These are phyloP conservation scores for Pyronema domesticum DNA, from an alignment of 495 filamentous ascomycete genomes.

Conservation along the genomic window DNA sequence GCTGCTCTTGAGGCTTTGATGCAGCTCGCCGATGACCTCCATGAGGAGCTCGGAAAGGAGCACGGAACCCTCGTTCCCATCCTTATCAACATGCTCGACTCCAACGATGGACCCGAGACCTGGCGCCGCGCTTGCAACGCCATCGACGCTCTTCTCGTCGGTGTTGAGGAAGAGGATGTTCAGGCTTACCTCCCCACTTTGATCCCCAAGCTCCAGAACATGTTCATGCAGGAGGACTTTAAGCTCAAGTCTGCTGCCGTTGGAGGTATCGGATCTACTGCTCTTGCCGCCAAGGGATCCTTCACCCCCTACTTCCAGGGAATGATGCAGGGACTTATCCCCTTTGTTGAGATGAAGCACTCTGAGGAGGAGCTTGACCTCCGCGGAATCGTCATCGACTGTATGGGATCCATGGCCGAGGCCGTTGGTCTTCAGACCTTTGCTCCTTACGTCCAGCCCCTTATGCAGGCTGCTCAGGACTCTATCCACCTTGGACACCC, in stretches of 20 bases:
- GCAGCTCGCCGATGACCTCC: constrained; percentile 77
- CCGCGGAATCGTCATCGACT: constrained; percentile 71
- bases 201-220: constrained; percentile 60
- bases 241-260: constrained; percentile 80
- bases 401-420: constrained; percentile 76
- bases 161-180: constrained; percentile 68
- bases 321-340: constrained; percentile 68
- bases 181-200: constrained; percentile 63
- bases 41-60: constrained; percentile 67
- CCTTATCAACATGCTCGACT: constrained; percentile 72
- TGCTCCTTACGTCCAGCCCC: constrained; percentile 68
- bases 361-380: constrained; percentile 78
- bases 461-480: constrained; percentile 85
- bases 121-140: constrained; percentile 80
- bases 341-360: constrained; percentile 72
- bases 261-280: constrained; percentile 77
- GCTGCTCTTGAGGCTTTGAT: constrained; percentile 73
- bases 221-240: constrained; percentile 66
- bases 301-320: constrained; percentile 82
- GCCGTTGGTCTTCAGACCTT: constrained; percentile 78
- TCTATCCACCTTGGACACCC: constrained; percentile 78
- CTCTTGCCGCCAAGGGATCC: constrained; percentile 57
- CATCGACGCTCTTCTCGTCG: constrained; percentile 78
- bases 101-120: constrained; percentile 55
- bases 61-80: constrained; percentile 68